Conservation (phyloP, 1,284 basidiomycete genomes). For the Hortiboletus rubellus region DNA sequence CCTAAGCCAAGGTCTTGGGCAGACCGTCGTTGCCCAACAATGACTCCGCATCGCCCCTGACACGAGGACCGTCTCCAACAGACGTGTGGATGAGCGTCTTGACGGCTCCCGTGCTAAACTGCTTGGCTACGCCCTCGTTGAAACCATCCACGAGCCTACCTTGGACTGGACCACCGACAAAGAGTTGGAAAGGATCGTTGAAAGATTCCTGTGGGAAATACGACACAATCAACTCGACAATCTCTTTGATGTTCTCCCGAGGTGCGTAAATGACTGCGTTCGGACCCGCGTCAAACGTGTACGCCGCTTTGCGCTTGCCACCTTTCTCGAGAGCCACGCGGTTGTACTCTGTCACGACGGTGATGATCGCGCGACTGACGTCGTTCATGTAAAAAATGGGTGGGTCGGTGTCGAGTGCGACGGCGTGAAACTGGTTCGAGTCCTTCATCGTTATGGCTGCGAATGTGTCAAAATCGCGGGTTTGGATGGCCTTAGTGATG, state of each 20-base stretch:
- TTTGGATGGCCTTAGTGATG: conserved; percentile 80
- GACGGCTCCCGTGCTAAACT: conserved; percentile 74
- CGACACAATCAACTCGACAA: conserved; percentile 70
- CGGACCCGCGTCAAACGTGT: conserved; percentile 98
- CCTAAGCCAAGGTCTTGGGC: conserved; percentile 43
- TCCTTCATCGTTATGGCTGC: conserved; percentile 95
- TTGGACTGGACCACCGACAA: conserved; percentile 44
- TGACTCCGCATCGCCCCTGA: conserved; percentile 52
- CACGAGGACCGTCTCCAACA: conserved; percentile 88
- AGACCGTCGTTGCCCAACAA: conserved; percentile 59
- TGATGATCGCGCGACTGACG: conserved; percentile 83
- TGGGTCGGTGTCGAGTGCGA: conserved; percentile 93
- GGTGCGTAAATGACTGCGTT: conserved; percentile 97
- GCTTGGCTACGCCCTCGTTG: conserved; percentile 74
- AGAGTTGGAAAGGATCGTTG: conserved; percentile 73
- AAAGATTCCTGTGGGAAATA: conserved; percentile 87
- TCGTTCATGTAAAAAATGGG: conserved; percentile 99
- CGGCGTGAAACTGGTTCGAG: conserved; percentile 98
- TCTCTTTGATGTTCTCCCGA: conserved; percentile 74
- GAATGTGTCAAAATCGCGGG: conserved; percentile 85
- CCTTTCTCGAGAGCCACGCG: conserved; percentile 68
- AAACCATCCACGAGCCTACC: conserved; percentile 68
- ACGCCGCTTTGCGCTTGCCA: conserved; percentile 80
- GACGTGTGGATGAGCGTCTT: conserved; percentile 88
- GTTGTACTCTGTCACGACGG: conserved; percentile 92